Evolutionary conservation across 768 basidiomycete genomes (phyloP).

Genomic region (Sporobolomyces phaffii): DNA sequence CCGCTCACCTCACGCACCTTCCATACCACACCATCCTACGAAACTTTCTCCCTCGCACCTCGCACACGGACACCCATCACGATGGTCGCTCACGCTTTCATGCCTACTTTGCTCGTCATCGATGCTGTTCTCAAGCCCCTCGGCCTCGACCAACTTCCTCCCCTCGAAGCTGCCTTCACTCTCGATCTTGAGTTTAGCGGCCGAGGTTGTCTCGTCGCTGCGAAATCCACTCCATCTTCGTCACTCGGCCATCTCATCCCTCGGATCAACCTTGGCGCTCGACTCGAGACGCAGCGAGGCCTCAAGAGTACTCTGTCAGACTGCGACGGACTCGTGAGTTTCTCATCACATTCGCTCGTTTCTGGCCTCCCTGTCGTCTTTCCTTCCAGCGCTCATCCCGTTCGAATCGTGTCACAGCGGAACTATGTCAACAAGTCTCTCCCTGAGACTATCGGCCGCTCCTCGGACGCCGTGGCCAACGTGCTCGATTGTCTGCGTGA

Average conservation of each 20-base stretch:
- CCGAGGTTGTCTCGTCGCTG: background rate
- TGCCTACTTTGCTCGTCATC: background rate
- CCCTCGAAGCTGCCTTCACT: background rate
- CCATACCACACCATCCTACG: too few species aligned
- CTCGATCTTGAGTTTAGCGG: background rate
- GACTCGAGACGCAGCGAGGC: background rate
- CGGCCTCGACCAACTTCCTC: background rate
- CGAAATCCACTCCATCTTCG: background rate
- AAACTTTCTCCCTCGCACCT: too few species aligned
- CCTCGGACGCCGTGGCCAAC: background rate
- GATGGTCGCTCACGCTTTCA: too few species aligned
- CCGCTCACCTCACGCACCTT: too few species aligned
- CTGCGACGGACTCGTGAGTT: background rate
- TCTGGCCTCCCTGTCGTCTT: too few species aligned
- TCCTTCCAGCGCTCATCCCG: too few species aligned
- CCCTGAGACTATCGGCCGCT: background rate
- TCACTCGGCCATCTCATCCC: background rate
- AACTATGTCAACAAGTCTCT: background rate
- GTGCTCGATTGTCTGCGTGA: background rate
- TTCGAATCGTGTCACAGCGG: too few species aligned
- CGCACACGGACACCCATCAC: too few species aligned
- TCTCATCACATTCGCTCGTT: too few species aligned
- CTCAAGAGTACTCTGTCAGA: background rate
- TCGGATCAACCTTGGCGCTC: background rate
- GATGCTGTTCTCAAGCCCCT: background rate